These are phyloP conservation scores for Malus hybrid DNA, from an alignment of 331 rosid species.

Conservation along the genomic window DNA sequence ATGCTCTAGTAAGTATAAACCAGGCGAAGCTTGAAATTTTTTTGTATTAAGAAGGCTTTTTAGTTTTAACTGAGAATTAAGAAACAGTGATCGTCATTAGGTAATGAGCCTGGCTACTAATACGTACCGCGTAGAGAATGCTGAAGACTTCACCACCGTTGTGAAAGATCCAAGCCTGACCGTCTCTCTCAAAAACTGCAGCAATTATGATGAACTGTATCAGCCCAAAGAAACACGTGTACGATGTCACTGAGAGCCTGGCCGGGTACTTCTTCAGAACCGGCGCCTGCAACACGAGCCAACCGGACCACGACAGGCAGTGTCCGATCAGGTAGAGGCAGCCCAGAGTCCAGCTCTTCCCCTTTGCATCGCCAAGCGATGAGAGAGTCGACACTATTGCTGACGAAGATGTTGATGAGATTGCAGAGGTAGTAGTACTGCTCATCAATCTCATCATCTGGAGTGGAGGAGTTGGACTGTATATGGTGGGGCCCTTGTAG, in stretches of 20 bases:
- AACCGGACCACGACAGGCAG: slow-evolving; percentile 89
- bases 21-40: too few species aligned
- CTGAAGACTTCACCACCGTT: slow-evolving; percentile 76
- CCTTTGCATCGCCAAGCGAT: slow-evolving; percentile 57
- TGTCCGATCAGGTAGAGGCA: slow-evolving; percentile 85
- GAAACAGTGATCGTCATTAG: not conserved
- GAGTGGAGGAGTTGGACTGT: slow-evolving; percentile 59
- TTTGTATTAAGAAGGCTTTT: not conserved
- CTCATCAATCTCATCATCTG: slow-evolving; percentile 11
- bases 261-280: slow-evolving; percentile 92
- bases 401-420: not conserved
- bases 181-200: slow-evolving; percentile 49
- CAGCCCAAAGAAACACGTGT: slow-evolving; percentile 86
- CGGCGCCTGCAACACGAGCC: slow-evolving; percentile 95
- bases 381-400: slow-evolving; percentile 7
- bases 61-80: not conserved
- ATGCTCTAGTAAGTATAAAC: too few species aligned
- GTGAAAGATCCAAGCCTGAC: slow-evolving; percentile 75
- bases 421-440: not conserved
- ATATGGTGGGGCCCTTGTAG: slow-evolving; percentile 85
- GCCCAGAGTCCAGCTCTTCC: slow-evolving; percentile 89
- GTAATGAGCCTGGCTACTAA: not conserved
- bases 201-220: slow-evolving; percentile 76
- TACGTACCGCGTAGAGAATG: slow-evolving; percentile 69
- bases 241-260: slow-evolving; percentile 89